phyloP scores from a whole-genome alignment of 2,329 filamentous ascomycete species.

The Botryotinia narcissicola region DNA sequence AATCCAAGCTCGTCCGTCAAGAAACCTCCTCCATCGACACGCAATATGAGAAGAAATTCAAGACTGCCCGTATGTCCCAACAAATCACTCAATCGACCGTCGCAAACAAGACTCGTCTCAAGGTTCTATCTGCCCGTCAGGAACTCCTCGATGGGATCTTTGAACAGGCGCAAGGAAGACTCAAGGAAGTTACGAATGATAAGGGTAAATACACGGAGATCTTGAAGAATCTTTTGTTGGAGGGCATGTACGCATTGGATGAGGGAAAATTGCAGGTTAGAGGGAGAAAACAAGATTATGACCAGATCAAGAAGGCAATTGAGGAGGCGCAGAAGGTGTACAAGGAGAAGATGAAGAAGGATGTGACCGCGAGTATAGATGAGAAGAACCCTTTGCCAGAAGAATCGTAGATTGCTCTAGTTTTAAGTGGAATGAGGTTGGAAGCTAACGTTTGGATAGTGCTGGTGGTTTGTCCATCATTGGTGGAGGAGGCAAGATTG shows the following conservation, averaged over 20 bases:
- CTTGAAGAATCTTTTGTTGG: slow-evolving; percentile 78
- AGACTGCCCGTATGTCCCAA: slow-evolving; percentile 96
- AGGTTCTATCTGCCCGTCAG: slow-evolving; percentile 82
- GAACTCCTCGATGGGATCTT: slow-evolving; percentile 89
- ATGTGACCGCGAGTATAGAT: slow-evolving; percentile 68
- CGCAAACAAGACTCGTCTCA: slow-evolving; percentile 91
- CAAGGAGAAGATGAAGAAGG: slow-evolving; percentile 71
- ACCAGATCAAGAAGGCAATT: slow-evolving; percentile 72
- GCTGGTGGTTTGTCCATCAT: slow-evolving; percentile 80
- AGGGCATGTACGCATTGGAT: slow-evolving; percentile 84
- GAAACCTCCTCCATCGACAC: slow-evolving; percentile 91
- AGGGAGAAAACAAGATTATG: slow-evolving; percentile 76
- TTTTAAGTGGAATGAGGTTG: background rate
- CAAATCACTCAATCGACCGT: slow-evolving; percentile 97
- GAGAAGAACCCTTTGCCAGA: slow-evolving; percentile 78
- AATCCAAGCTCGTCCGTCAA: slow-evolving; percentile 95
- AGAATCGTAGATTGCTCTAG: slow-evolving; percentile 66
- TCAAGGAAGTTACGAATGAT: slow-evolving; percentile 65
- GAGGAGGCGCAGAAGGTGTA: slow-evolving; percentile 77
- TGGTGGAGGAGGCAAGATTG: slow-evolving; percentile 86
- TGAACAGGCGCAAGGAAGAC: slow-evolving; percentile 71
- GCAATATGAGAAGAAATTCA: slow-evolving; percentile 98
- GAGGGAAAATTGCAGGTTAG: slow-evolving; percentile 75
- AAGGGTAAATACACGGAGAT: slow-evolving; percentile 71
- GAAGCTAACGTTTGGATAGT: slow-evolving; percentile 47